Percentiles rank a stretch among this genome's conserved stretches.
phyloP scores from a whole-genome alignment of 2,329 filamentous ascomycete species.

The Bipolaris gigantea region DNA sequence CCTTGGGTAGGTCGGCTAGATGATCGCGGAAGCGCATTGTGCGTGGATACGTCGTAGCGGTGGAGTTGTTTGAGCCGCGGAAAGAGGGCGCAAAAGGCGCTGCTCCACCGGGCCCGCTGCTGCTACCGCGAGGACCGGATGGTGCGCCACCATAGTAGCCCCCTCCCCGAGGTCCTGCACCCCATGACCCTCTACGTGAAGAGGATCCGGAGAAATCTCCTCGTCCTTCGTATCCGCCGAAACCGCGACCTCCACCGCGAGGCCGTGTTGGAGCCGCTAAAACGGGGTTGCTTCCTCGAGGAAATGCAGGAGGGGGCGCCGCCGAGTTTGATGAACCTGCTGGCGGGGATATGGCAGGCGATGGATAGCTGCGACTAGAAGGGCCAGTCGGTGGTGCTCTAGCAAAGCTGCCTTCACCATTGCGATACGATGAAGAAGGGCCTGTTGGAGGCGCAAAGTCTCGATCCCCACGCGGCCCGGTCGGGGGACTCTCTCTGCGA shows the following conservation, averaged over 20 bases:
- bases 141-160: slow-evolving; percentile 35
- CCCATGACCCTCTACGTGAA: slow-evolving; percentile 43
- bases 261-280: slow-evolving; percentile 47
- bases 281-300: slow-evolving; percentile 41
- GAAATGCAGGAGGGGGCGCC: slow-evolving; percentile 40
- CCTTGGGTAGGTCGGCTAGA: slow-evolving; percentile 49
- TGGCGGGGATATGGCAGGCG: slow-evolving; percentile 46
- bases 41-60: slow-evolving; percentile 51
- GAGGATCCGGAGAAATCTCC: slow-evolving; percentile 40
- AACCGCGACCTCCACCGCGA: slow-evolving; percentile 47
- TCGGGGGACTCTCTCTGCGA: slow-evolving; percentile 44
- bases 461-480: slow-evolving; percentile 40
- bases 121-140: slow-evolving; percentile 39
- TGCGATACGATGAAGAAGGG: slow-evolving; percentile 42
- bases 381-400: slow-evolving; percentile 47
- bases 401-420: slow-evolving; percentile 40
- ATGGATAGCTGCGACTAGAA: slow-evolving; percentile 40
- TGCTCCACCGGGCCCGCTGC: slow-evolving; percentile 30
- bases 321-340: slow-evolving; percentile 40
- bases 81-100: slow-evolving; percentile 42
- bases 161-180: slow-evolving; percentile 36
- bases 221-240: slow-evolving; percentile 41
- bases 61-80: slow-evolving; percentile 48
- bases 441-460: slow-evolving; percentile 45
- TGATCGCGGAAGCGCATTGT: slow-evolving; percentile 51